A percentile compares a stretch with the other conserved stretches of the same genome.
Evolutionary conservation across 2,329 filamentous ascomycete species (phyloP).

Genomic region (Penicillium sp.): DNA sequence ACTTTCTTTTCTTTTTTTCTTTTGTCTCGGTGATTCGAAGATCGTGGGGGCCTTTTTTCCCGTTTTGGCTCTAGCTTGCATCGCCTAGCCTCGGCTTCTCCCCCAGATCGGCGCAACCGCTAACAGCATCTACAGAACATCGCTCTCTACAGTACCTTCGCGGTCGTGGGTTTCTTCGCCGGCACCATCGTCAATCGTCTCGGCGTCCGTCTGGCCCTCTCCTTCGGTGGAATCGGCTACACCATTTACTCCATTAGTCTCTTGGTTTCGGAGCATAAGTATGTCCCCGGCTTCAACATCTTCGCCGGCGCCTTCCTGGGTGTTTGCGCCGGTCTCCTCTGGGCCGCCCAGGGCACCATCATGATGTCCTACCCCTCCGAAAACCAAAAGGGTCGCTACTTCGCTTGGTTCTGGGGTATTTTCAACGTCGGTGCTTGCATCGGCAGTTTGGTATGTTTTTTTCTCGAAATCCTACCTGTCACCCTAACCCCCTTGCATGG

Average conservation of each 20-base stretch:
- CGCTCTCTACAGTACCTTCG: constrained; percentile 71
- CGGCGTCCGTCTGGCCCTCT: constrained; percentile 43
- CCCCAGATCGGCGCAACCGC: not conserved
- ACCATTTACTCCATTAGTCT: constrained; percentile 43
- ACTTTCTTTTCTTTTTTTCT: not conserved
- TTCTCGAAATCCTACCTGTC: too few relatives aligned
- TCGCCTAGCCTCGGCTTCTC: too few relatives aligned
- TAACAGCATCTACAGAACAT: constrained; percentile 47
- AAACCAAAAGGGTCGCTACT: constrained; percentile 78
- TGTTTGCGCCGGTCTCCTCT: constrained; percentile 50
- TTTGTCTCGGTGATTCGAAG: not conserved
- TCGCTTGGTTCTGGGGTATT: constrained; percentile 89
- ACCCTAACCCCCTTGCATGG: too few relatives aligned
- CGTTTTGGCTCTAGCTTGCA: not conserved
- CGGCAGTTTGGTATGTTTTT: constrained; percentile 62
- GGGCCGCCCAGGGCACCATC: constrained; percentile 51
- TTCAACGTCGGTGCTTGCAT: constrained; percentile 90
- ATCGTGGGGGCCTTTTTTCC: not conserved
- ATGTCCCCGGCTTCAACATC: constrained; percentile 50
- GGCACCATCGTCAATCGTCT: constrained; percentile 48
- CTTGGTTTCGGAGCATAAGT: constrained; percentile 46
- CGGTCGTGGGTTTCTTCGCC: constrained; percentile 62
- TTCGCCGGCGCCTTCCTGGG: constrained; percentile 51
- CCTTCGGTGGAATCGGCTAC: constrained; percentile 47
- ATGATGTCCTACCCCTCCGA: constrained; percentile 82